Evolutionary conservation across 345 rosid genomes (phyloP).

Genomic region (Lepidium sativum): DNA sequence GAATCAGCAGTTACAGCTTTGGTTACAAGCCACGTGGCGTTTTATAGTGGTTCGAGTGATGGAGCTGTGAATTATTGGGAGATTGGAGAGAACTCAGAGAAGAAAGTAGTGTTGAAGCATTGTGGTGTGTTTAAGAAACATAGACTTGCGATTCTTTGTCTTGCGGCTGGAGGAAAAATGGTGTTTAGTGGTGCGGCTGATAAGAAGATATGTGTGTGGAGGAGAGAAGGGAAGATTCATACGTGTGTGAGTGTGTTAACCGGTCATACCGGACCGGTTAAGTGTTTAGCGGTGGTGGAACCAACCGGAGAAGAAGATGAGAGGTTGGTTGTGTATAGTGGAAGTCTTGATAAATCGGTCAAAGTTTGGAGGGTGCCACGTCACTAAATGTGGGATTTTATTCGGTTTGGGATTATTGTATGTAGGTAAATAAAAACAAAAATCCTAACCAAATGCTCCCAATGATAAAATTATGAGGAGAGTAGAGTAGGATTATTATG

Average conservation of each 20-base stretch:
- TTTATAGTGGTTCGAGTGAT: constrained; percentile 85
- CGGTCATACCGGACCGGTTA: constrained; percentile 90
- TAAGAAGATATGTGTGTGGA: constrained; percentile 85
- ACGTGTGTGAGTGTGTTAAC: constrained; percentile 62
- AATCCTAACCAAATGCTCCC: background rate
- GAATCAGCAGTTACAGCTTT: constrained; percentile 72
- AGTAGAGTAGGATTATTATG: background rate
- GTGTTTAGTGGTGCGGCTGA: constrained; percentile 86
- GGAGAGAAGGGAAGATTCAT: constrained; percentile 55
- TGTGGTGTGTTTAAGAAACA: constrained; percentile 61
- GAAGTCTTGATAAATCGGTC: constrained; percentile 88
- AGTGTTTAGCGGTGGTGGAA: constrained; percentile 66
- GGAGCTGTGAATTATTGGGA: constrained; percentile 83
- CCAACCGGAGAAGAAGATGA: constrained; percentile 27
- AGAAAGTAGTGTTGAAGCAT: constrained; percentile 37
- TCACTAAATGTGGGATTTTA: background rate
- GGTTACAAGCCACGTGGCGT: constrained; percentile 36
- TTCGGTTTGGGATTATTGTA: background rate
- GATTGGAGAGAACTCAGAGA: constrained; percentile 46
- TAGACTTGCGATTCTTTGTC: constrained; percentile 45
- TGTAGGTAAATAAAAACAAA: constrained; percentile 10
- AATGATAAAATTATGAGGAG: background rate
- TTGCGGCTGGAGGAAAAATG: constrained; percentile 47
- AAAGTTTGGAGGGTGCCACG: constrained; percentile 86
- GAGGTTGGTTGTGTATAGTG: constrained; percentile 75